Percentiles rank a stretch among this genome's conserved stretches.
Evolutionary conservation across 768 basidiomycete genomes (phyloP).

Genomic region (Pisolithus orientalis): DNA sequence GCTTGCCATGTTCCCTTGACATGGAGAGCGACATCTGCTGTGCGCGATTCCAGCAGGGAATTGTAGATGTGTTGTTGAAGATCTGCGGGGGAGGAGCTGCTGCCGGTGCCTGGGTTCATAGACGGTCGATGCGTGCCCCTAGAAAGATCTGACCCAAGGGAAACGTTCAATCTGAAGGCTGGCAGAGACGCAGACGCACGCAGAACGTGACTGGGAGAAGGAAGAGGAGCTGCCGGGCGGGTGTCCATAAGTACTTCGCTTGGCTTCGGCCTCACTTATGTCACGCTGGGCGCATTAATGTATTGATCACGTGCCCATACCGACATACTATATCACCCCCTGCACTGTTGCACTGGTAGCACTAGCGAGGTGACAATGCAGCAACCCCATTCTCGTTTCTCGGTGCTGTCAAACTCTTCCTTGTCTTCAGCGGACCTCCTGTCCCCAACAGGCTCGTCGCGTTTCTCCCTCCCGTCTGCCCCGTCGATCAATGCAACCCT

Average conservation of each 20-base stretch:
- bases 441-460: constrained; percentile 53
- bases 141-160: background rate
- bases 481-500: constrained; percentile 40
- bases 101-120: constrained; percentile 33
- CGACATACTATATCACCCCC: no score
- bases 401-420: constrained; percentile 59
- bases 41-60: constrained; percentile 63
- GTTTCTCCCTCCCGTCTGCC: constrained; percentile 64
- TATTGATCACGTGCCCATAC: background rate
- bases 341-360: no score
- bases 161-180: constrained; percentile 1
- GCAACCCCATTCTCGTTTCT: constrained; percentile 56
- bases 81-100: constrained; percentile 41
- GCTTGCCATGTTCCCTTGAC: constrained; percentile 66
- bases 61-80: constrained; percentile 74
- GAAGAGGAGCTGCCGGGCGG: background rate
- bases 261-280: background rate
- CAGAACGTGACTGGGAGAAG: constrained; percentile 1
- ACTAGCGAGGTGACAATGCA: constrained; percentile 30
- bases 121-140: background rate
- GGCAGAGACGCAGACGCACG: constrained; percentile 10
- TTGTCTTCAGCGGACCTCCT: constrained; percentile 38
- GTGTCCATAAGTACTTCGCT: constrained; percentile 1
- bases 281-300: background rate
- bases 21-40: constrained; percentile 72